phyloP scores from a whole-genome alignment of 257 asterid genomes.

The Solanum habrochaites region DNA sequence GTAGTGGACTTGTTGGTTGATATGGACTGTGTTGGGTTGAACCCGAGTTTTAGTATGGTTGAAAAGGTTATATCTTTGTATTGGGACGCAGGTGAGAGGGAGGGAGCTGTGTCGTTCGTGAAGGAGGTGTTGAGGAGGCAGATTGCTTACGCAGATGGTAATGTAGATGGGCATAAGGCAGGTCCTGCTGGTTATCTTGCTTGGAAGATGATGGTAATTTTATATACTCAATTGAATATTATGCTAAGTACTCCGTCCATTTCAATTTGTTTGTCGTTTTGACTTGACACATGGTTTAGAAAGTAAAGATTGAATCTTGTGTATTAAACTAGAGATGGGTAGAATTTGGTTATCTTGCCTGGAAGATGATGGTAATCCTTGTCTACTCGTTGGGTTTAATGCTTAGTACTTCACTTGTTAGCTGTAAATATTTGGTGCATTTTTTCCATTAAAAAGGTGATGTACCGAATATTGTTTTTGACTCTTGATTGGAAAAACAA shows the following conservation, averaged over 20 bases:
- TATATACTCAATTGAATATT: neutral
- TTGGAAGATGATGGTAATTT: slow-evolving; percentile 96
- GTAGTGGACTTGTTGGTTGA: slow-evolving; percentile 86
- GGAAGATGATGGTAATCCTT: slow-evolving; percentile 92
- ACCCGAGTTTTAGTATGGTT: slow-evolving; percentile 75
- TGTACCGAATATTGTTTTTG: neutral
- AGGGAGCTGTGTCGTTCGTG: slow-evolving; percentile 47
- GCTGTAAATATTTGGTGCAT: neutral
- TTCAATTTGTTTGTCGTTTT: neutral
- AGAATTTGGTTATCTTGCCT: slow-evolving; percentile 53
- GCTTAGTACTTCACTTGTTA: neutral
- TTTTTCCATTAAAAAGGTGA: neutral
- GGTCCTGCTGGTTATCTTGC: slow-evolving; percentile 94
- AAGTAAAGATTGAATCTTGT: neutral
- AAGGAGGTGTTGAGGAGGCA: slow-evolving; percentile 77
- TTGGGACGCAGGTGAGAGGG: slow-evolving; percentile 72
- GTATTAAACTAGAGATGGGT: neutral
- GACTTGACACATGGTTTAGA: neutral
- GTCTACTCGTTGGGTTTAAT: neutral
- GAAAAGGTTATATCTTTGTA: slow-evolving; percentile 87
- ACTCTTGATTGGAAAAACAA: neutral
- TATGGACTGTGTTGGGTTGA: slow-evolving; percentile 90
- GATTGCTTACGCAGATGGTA: slow-evolving; percentile 30
- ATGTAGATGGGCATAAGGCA: slow-evolving; percentile 46
- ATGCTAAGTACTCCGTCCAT: neutral